phyloP scores from a whole-genome alignment of 352 stramenopile species.

The Peronospora farinosa region DNA sequence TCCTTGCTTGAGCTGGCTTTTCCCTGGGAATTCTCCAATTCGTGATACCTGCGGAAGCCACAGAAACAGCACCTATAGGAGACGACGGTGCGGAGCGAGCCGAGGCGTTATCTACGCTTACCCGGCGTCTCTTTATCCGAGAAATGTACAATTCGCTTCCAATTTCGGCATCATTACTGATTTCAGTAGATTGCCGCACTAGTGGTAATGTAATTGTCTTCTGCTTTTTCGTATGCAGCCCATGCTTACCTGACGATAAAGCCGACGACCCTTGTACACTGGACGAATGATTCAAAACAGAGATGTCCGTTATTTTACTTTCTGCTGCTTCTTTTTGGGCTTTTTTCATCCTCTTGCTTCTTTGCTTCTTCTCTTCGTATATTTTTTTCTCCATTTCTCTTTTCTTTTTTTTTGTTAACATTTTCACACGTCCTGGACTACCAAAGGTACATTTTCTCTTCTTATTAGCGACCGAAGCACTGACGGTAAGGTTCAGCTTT shows the following conservation, averaged over 20 bases:
- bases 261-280: conserved; percentile 2
- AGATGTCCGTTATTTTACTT: neutral
- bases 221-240: neutral
- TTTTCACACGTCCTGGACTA: conserved; percentile 12
- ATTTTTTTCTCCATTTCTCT: conserved; percentile 1
- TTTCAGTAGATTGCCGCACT: conserved; percentile 1
- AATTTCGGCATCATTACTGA: conserved; percentile 10
- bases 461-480: neutral
- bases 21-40: conserved; percentile 19
- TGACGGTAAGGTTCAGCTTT: conserved; percentile 1
- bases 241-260: conserved; percentile 11
- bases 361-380: conserved; percentile 11
- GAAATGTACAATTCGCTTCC: neutral
- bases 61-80: conserved; percentile 2
- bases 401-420: conserved; percentile 8
- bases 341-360: conserved; percentile 19
- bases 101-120: conserved; percentile 17
- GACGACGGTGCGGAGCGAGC: conserved; percentile 19
- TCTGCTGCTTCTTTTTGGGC: neutral
- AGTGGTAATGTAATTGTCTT: conserved; percentile 5
- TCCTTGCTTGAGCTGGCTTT: conserved; percentile 15
- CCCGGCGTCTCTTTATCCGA: conserved; percentile 21
- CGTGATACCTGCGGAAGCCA: neutral
- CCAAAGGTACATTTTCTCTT: conserved; percentile 1
- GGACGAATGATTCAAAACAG: neutral